Conservation (phyloP, 2,329 filamentous ascomycete species). For the Chaetomiaceae sp. region DNA sequence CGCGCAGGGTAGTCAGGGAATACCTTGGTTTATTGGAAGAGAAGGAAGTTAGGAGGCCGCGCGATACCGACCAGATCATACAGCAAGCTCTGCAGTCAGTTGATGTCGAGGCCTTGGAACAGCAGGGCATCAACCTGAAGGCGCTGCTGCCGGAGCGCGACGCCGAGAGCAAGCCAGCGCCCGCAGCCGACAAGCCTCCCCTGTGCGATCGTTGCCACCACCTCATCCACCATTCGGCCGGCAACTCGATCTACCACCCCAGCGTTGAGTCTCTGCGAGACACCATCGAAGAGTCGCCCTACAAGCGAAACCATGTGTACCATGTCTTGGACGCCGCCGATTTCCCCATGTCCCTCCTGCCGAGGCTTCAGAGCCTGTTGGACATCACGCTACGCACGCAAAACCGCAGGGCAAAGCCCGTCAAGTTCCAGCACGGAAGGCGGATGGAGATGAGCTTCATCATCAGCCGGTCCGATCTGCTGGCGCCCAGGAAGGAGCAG, state of each 20-base stretch:
- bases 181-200: constrained; percentile 40
- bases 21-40: constrained; percentile 42
- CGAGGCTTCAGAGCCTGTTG: constrained; percentile 66
- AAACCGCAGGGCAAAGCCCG: constrained; percentile 70
- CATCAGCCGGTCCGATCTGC: constrained; percentile 80
- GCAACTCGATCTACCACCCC: constrained; percentile 72
- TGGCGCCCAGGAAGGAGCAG: constrained; percentile 78
- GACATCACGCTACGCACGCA: constrained; percentile 68
- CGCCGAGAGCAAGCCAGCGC: background rate
- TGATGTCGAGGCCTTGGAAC: constrained; percentile 39
- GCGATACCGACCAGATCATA: constrained; percentile 44
- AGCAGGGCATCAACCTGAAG: constrained; percentile 44
- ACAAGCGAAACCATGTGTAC: constrained; percentile 90
- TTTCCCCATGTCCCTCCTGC: constrained; percentile 89
- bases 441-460: constrained; percentile 83
- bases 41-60: constrained; percentile 27
- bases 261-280: constrained; percentile 74
- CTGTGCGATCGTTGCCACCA: constrained; percentile 86
- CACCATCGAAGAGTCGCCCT: constrained; percentile 82
- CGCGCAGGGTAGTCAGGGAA: constrained; percentile 46
- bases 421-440: constrained; percentile 61
- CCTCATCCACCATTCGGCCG: constrained; percentile 69
- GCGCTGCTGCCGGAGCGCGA: constrained; percentile 30
- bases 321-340: constrained; percentile 94
- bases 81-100: constrained; percentile 42